Base-by-base conservation (phyloP, 2,329 filamentous ascomycete genomes). In the Talaromyces sp. region DNA sequence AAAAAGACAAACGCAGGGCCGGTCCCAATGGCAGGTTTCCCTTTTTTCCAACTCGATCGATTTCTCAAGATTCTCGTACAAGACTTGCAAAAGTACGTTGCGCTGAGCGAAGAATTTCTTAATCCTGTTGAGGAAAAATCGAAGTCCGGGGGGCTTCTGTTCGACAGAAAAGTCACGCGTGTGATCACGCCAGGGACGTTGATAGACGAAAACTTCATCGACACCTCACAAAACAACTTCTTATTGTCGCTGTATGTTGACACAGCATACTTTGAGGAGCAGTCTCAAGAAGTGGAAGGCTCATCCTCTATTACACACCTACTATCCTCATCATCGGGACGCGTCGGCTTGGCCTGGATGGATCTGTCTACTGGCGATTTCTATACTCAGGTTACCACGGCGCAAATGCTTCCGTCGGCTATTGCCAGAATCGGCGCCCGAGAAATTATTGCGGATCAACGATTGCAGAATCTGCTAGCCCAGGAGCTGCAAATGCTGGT, bases 171-270 rank as follows among this genome's bases (percentile, higher is more conserved):
- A 70, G 92, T 99, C 15, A 87, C 91, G 19, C 89, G 95, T 65
- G 89, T 99, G 70, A 88, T 99, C 73, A 98, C 95, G 0, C 93
- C 95, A 1, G 95, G 95, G 22, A 99, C 95, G 1, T 82, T 99
- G 63, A 97, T 99, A 70, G 95, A 99, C 77, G 95, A 99, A 79
- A 93, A 93, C 72, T 99, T 98, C 77, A 93, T 99, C 83, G 92
- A 98, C 75, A 92, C 93, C 1, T 94, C 91, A 74, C 88, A 91
- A 72, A 97, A 95, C 78, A 98, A 97, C 75, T 99, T 94, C 76
- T 84, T 98, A 38, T 86, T 98, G 75, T 89, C 91, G 43, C 85
- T 98, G 58, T 87, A 96, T 73, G 76, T 90, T 31, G 78, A 83
- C 66, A 65, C 72, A 5, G 56, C 71, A 34, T 63, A 65, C 1